Conservation (phyloP, 2,329 filamentous ascomycete genomes). For the Fusarium equiseti region DNA sequence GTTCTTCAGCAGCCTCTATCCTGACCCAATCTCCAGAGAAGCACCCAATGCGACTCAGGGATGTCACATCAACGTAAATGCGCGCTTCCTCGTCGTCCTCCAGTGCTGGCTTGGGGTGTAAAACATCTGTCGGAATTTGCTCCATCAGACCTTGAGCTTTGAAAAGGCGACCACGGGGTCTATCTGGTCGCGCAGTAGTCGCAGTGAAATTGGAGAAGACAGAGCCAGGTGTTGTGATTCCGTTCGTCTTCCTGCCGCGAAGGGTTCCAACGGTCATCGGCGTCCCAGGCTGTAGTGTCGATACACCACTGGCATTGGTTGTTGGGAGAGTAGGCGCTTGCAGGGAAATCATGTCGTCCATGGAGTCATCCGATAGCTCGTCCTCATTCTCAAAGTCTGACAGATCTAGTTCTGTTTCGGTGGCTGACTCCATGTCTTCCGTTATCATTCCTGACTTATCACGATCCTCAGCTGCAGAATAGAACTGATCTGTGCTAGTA, state of each 20-base stretch:
- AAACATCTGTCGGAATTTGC: slow-evolving; percentile 78
- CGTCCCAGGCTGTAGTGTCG: slow-evolving; percentile 83
- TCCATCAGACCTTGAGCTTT: slow-evolving; percentile 82
- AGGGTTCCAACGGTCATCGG: slow-evolving; percentile 75
- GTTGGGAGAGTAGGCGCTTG: slow-evolving; percentile 82
- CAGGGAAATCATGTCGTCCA: slow-evolving; percentile 94
- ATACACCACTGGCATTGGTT: slow-evolving; percentile 82
- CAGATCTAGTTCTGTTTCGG: slow-evolving; percentile 73
- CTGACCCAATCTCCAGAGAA: slow-evolving; percentile 98
- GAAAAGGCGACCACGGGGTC: slow-evolving; percentile 82
- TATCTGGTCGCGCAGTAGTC: slow-evolving; percentile 80
- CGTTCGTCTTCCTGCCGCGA: slow-evolving; percentile 74
- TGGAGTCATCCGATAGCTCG: slow-evolving; percentile 85
- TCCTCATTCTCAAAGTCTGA: slow-evolving; percentile 77
- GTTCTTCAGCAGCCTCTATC: slow-evolving; percentile 81
- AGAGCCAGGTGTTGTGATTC: slow-evolving; percentile 84
- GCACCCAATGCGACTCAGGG: slow-evolving; percentile 89
- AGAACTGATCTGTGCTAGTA: slow-evolving; percentile 91
- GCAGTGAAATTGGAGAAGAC: slow-evolving; percentile 91
- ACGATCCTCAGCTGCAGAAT: slow-evolving; percentile 87
- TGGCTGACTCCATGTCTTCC: slow-evolving; percentile 69
- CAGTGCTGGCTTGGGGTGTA: slow-evolving; percentile 83
- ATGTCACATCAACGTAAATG: slow-evolving; percentile 89
- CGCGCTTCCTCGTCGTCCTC: slow-evolving; percentile 90
- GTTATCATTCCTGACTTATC: slow-evolving; percentile 68